Percentiles rank a stretch among this genome's conserved stretches.
These are phyloP conservation scores for Rhizoclosmatium globosum DNA, from an alignment of 192 early-diverging fungal genomes.

Conservation along the genomic window DNA sequence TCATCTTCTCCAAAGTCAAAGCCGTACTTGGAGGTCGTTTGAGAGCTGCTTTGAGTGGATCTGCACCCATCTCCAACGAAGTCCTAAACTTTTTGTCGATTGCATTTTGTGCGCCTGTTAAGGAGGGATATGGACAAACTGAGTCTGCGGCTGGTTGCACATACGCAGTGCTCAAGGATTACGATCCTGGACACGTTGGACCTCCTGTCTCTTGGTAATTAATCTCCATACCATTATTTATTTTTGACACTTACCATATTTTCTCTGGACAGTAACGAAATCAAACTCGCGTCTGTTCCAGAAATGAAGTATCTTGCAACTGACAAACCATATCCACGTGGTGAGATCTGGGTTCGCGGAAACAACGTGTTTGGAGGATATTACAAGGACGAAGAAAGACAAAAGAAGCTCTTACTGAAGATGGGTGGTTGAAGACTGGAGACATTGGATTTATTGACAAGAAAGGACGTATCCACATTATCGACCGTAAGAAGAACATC, in stretches of 20 bases:
- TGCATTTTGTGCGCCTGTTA: slow-evolving; percentile 55
- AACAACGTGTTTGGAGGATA: slow-evolving; percentile 77
- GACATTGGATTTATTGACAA: slow-evolving; percentile 59
- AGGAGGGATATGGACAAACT: slow-evolving; percentile 78
- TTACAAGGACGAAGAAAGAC: slow-evolving; percentile 59
- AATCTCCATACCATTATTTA: not conserved
- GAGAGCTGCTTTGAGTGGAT: slow-evolving; percentile 49
- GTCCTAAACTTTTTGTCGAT: slow-evolving; percentile 60
- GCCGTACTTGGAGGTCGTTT: slow-evolving; percentile 76
- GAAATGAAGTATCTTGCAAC: slow-evolving; percentile 84
- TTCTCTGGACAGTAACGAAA: slow-evolving; percentile 55
- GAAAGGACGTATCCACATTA: slow-evolving; percentile 57
- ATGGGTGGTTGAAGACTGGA: slow-evolving; percentile 62
- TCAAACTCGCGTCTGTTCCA: slow-evolving; percentile 91
- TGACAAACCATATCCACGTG: slow-evolving; percentile 84
- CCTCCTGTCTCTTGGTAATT: slow-evolving; percentile 59
- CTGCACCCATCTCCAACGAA: slow-evolving; percentile 59
- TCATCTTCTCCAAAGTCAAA: slow-evolving; percentile 87
- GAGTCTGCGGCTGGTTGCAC: slow-evolving; percentile 45
- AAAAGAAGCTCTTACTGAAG: slow-evolving; percentile 52
- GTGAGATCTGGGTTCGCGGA: slow-evolving; percentile 89
- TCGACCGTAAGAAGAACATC: slow-evolving; percentile 60
- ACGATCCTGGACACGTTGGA: slow-evolving; percentile 83
- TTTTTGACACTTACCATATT: slow-evolving; percentile 7
- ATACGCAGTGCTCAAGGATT: slow-evolving; percentile 63